Conservation (phyloP, 164 flowering plant species). For the Umbellularia californica region DNA sequence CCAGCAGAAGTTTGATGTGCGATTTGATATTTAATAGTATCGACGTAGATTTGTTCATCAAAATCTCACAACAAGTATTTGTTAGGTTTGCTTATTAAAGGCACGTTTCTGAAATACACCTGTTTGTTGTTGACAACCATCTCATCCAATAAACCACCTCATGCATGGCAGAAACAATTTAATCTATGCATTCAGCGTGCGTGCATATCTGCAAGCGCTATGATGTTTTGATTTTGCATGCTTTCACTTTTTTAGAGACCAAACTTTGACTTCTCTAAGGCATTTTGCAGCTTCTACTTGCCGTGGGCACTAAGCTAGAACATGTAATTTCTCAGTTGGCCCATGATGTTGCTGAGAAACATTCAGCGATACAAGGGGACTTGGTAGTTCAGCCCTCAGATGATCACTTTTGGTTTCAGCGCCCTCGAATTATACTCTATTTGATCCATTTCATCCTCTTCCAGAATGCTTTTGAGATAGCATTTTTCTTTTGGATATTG, state of each 20-base stretch:
- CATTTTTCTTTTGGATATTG: conserved; percentile 80
- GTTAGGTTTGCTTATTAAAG: no score
- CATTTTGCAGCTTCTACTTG: conserved; percentile 52
- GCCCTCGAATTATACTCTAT: conserved; percentile 51
- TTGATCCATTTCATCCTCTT: conserved; percentile 75
- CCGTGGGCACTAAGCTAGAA: conserved; percentile 74
- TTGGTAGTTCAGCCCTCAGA: conserved; percentile 65
- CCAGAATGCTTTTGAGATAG: conserved; percentile 77
- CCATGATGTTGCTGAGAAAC: conserved; percentile 36
- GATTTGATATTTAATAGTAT: no score
- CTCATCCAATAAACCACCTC: no score
- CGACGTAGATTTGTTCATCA: no score
- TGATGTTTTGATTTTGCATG: not conserved
- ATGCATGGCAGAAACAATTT: no score
- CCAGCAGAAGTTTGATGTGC: no score
- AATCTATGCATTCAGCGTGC: not conserved
- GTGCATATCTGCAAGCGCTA: not conserved
- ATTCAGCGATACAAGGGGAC: conserved; percentile 27
- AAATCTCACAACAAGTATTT: not conserved
- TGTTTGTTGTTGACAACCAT: not conserved
- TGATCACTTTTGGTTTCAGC: conserved; percentile 67
- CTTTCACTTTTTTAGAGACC: not conserved
- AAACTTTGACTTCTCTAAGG: not conserved
- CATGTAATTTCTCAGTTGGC: conserved; percentile 60
- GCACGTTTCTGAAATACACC: not conserved